Conservation (phyloP, 1,139 yeast species). For the Lodderomyces oxycetoniae region DNA sequence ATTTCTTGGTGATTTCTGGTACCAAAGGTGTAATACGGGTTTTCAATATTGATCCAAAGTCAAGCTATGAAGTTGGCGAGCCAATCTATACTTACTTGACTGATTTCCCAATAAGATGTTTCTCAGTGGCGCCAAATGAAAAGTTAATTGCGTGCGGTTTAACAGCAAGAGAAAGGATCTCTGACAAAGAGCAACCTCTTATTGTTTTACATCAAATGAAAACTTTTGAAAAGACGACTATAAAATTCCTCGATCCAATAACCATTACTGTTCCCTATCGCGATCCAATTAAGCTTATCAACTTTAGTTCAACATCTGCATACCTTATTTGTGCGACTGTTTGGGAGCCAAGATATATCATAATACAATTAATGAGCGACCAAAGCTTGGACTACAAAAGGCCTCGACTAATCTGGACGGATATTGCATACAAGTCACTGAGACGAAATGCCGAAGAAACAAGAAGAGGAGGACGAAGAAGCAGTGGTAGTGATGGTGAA, state of each 20-base stretch:
- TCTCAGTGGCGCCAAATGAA: slow-evolving; percentile 65
- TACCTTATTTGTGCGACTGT: slow-evolving; percentile 80
- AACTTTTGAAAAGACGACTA: neutral
- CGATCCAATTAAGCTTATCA: slow-evolving; percentile 73
- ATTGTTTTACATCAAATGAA: slow-evolving; percentile 54
- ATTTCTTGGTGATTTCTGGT: slow-evolving; percentile 64
- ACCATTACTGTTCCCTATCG: slow-evolving; percentile 80
- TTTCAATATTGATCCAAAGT: slow-evolving; percentile 45
- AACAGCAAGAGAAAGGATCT: slow-evolving; percentile 68
- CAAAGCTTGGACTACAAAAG: slow-evolving; percentile 31
- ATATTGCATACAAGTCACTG: slow-evolving; percentile 19
- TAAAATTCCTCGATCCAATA: slow-evolving; percentile 44
- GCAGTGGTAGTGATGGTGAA: slow-evolving; percentile 15
- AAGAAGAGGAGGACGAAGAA: slow-evolving; percentile 16
- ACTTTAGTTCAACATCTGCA: slow-evolving; percentile 65
- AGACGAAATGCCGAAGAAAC: slow-evolving; percentile 14
- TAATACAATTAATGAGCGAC: slow-evolving; percentile 52
- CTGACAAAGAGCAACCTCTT: slow-evolving; percentile 76
- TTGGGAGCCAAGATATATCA: slow-evolving; percentile 72
- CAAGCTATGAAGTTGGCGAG: slow-evolving; percentile 41
- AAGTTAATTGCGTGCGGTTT: slow-evolving; percentile 73
- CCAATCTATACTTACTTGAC: slow-evolving; percentile 67
- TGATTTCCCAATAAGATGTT: slow-evolving; percentile 72
- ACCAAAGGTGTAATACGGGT: slow-evolving; percentile 69
- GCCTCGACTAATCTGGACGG: slow-evolving; percentile 60